Evolutionary conservation across 129 eudicot species (phyloP).

Genomic region (Oenanthe sinensis): DNA sequence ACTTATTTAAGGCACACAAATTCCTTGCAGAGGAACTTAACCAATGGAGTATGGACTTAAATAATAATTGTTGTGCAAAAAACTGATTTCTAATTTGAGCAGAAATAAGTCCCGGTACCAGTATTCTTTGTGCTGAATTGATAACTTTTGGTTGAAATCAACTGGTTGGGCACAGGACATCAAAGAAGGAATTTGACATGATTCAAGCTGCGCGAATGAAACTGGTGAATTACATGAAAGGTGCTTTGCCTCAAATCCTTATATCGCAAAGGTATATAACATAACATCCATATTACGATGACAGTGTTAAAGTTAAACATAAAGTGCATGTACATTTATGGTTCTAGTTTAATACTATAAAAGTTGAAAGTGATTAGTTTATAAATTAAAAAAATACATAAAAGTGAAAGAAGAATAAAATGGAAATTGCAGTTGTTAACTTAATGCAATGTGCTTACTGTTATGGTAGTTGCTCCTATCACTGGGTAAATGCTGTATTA

Average conservation of each 20-base stretch:
- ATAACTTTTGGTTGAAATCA: background rate
- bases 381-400: background rate
- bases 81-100: background rate
- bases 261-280: background rate
- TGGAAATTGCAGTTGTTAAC: background rate
- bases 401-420: background rate
- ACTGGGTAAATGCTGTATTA: background rate
- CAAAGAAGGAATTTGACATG: background rate
- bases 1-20: background rate
- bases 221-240: background rate
- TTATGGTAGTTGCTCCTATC: background rate
- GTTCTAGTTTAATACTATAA: background rate
- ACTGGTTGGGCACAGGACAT: background rate
- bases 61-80: background rate
- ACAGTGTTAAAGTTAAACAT: conserved; percentile 1
- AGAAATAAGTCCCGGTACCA: background rate
- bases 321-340: background rate
- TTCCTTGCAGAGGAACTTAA: background rate
- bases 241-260: background rate
- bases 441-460: background rate
- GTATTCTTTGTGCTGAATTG: background rate
- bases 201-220: background rate
- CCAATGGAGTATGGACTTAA: background rate
- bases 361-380: background rate
- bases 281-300: background rate